Evolutionary conservation across 805 yeast genomes (phyloP).

Genomic region (Metschnikowia chrysomelidarum): DNA sequence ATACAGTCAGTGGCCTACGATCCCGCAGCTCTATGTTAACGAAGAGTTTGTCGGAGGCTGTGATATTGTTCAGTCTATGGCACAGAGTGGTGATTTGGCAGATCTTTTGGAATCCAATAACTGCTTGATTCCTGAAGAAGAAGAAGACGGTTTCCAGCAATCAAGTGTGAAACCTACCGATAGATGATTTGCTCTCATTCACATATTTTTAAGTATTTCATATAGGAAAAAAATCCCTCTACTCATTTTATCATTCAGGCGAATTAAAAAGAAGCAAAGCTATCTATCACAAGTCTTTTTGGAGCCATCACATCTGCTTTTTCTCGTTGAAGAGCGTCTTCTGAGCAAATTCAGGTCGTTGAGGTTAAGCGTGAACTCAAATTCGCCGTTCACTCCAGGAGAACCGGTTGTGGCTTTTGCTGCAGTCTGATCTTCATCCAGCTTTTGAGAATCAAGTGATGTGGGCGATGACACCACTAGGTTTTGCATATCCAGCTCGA

Average conservation of each 20-base stretch:
- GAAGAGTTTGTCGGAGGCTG: constrained; percentile 97
- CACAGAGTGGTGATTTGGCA: constrained; percentile 84
- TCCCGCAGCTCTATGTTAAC: constrained; percentile 90
- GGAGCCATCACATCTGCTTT: too few species aligned
- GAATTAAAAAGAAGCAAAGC: neutral
- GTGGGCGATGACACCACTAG: constrained; percentile 21
- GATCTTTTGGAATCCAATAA: constrained; percentile 76
- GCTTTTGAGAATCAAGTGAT: constrained; percentile 18
- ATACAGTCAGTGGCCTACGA: constrained; percentile 96
- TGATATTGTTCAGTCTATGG: constrained; percentile 91
- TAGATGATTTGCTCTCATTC: constrained; percentile 19
- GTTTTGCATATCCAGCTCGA: constrained; percentile 20
- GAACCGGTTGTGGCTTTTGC: constrained; percentile 41
- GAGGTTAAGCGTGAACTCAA: constrained; percentile 56
- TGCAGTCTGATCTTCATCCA: constrained; percentile 27
- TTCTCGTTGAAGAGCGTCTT: constrained; percentile 38
- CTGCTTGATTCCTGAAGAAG: constrained; percentile 79
- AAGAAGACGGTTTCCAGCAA: constrained; percentile 31
- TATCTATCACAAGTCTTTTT: too few species aligned
- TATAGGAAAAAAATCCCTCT: neutral
- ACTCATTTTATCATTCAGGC: neutral
- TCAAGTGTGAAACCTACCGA: constrained; percentile 37
- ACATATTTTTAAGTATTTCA: neutral
- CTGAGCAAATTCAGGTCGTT: constrained; percentile 64
- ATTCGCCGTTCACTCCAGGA: constrained; percentile 39